Base-by-base conservation (phyloP, 2,329 filamentous ascomycete genomes). In the Exophiala viscosa region DNA sequence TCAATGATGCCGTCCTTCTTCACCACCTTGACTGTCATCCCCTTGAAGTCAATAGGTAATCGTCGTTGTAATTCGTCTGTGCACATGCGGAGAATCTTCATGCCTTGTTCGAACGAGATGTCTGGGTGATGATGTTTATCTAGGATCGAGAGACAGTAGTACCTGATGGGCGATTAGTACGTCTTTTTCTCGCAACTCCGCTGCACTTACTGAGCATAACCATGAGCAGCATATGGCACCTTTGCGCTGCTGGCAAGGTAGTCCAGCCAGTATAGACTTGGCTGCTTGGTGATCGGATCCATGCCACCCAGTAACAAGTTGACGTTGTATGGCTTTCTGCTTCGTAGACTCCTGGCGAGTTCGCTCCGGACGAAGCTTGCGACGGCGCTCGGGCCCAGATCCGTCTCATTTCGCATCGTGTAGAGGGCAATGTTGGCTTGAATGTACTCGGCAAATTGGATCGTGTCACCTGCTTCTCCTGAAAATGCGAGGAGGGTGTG, bases 361-460 rank as follows among this genome's bases (percentile, higher is more conserved):
- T 99, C 91, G 69, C 87, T 87, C 62, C 93, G 89, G 64, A 99
- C 90, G 70, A 96, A 99, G 76, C 89, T 85, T 58, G 91, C 89
- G 50, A 96, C 85, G 35, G 90, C 93, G 33, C 86, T 85, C 8
- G 93, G 92, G 40, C 89, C 90, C 57, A 99, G 84, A 67, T 96
- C 90, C 68, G 87, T 87, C 73, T 90, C 88, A 72, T 97, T 97
- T 69, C 95, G 90, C 91, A 97, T 99, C 63, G 88, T 90, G 77
- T 99, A 99, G 69, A 99, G 87, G 75, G 96, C 90, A 60, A 93
- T 86, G 73, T 99, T 99, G 70, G 92, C 91, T 82, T 97, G 91
- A 72, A 99, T 95, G 77, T 92, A 99, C 77, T 99, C 93, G 71
- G 95, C 89, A 72, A 99, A 99, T 85, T 99, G 92, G 59, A 97